phyloP scores from a whole-genome alignment of 768 basidiomycete species.

The Hygrophorus russula region DNA sequence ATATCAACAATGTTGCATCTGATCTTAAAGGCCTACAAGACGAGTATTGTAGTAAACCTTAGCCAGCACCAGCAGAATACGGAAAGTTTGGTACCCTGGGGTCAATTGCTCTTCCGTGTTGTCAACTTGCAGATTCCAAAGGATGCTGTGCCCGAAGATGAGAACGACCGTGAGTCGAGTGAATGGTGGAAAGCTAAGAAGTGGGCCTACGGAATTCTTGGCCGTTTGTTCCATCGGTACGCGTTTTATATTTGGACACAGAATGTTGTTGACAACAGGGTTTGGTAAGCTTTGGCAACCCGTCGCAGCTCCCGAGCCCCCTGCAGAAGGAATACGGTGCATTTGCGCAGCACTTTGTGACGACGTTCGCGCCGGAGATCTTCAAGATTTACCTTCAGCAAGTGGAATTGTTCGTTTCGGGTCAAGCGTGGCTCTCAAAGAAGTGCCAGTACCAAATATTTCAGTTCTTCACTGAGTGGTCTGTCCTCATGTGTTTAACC shows the following conservation, averaged over 20 bases:
- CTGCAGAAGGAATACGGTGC: slow-evolving; percentile 56
- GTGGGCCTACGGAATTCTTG: slow-evolving; percentile 81
- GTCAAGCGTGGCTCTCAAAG: slow-evolving; percentile 68
- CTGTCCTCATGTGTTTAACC: slow-evolving; percentile 13
- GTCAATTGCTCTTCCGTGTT: slow-evolving; percentile 67
- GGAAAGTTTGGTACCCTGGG: slow-evolving; percentile 81
- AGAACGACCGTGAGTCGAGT: slow-evolving; percentile 63
- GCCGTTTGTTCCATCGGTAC: slow-evolving; percentile 67
- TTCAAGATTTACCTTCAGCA: slow-evolving; percentile 65
- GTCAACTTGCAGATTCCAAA: slow-evolving; percentile 62
- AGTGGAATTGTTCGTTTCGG: slow-evolving; percentile 63
- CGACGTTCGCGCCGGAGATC: slow-evolving; percentile 77
- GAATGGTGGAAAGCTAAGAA: slow-evolving; percentile 94
- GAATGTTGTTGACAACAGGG: neutral
- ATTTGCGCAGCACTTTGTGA: slow-evolving; percentile 73
- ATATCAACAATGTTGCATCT: slow-evolving; percentile 78
- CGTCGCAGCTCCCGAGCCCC: slow-evolving; percentile 70
- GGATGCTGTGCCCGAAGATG: slow-evolving; percentile 55
- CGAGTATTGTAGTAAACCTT: slow-evolving; percentile 66
- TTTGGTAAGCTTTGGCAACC: slow-evolving; percentile 62
- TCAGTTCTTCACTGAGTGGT: slow-evolving; percentile 85
- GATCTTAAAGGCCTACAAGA: slow-evolving; percentile 81
- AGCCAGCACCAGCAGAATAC: slow-evolving; percentile 62
- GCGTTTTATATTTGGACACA: neutral
- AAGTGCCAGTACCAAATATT: slow-evolving; percentile 81